Conservation (phyloP, 176 grass and related monocot genomes). For the Avena eriantha region DNA sequence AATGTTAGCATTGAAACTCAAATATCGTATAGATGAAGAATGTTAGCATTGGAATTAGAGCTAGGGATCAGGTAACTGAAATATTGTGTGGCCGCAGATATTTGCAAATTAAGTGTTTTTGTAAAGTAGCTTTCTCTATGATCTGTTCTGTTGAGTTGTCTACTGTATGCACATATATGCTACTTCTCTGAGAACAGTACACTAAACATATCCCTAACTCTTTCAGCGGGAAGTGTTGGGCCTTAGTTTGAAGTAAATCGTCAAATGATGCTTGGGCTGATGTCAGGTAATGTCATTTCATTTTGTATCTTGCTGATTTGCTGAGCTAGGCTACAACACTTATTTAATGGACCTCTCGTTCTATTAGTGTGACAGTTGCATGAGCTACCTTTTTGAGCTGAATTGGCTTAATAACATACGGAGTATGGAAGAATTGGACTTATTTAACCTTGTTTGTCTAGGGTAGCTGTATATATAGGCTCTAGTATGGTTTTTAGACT, state of each 20-base stretch:
- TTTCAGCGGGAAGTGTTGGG: neutral
- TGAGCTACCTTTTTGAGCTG: neutral
- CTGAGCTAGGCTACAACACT: neutral
- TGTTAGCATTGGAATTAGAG: neutral
- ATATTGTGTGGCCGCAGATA: neutral
- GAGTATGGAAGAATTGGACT: too few species aligned
- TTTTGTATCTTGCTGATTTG: too few species aligned
- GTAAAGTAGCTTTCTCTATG: neutral
- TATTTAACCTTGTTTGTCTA: too few species aligned
- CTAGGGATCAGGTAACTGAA: neutral
- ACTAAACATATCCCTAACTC: neutral
- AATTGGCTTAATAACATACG: neutral
- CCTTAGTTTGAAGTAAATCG: neutral
- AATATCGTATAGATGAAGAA: conserved; percentile 15
- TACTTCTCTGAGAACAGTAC: neutral
- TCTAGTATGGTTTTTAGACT: too few species aligned
- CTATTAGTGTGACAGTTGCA: neutral
- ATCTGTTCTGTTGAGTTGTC: neutral
- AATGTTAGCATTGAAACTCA: neutral
- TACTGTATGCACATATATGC: conserved; percentile 2
- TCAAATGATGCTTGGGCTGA: neutral
- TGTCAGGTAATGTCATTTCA: too few species aligned
- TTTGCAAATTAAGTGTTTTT: neutral
- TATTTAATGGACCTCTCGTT: neutral
- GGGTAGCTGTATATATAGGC: too few species aligned